Evolutionary conservation across 1,284 basidiomycete genomes (phyloP).

Genomic region (Ustilago trichophora): DNA sequence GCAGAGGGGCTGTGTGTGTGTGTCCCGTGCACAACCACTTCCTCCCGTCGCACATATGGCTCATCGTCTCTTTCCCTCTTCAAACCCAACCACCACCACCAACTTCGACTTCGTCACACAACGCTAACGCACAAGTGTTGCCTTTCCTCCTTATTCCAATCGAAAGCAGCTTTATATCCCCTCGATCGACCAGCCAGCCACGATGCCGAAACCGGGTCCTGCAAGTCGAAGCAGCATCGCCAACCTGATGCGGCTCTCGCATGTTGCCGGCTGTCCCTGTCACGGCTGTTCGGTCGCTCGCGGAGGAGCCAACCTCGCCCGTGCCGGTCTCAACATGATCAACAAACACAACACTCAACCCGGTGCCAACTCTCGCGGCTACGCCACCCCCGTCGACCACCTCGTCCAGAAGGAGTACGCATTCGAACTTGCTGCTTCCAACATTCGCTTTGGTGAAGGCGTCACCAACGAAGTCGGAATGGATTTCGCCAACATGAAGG

Average conservation of each 20-base stretch:
- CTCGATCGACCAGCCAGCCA: not conserved
- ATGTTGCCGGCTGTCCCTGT: conserved; percentile 55
- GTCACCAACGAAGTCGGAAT: conserved; percentile 80
- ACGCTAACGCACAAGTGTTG: too few species aligned
- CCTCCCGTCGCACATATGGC: too few species aligned
- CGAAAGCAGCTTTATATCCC: not conserved
- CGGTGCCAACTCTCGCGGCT: conserved; percentile 51
- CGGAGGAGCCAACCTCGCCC: conserved; percentile 21
- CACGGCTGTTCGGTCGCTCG: conserved; percentile 53
- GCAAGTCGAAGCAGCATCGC: conserved; percentile 39
- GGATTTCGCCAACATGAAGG: conserved; percentile 75
- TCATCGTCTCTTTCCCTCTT: too few species aligned
- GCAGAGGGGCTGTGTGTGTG: too few species aligned
- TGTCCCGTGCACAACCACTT: too few species aligned
- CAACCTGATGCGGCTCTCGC: conserved; percentile 59
- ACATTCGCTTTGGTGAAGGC: conserved; percentile 71
- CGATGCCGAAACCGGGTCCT: conserved; percentile 47
- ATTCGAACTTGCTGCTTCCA: conserved; percentile 94
- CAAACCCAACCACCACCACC: too few species aligned
- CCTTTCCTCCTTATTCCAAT: too few species aligned
- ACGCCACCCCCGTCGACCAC: conserved; percentile 81
- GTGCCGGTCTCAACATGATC: conserved; percentile 58
- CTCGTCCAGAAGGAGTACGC: conserved; percentile 86
- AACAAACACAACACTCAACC: conserved; percentile 44
- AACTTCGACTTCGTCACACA: too few species aligned